Percentiles rank a stretch among this genome's conserved stretches.
Conservation (phyloP, 164 flowering plant genomes). For the Liriodendron chinense region DNA sequence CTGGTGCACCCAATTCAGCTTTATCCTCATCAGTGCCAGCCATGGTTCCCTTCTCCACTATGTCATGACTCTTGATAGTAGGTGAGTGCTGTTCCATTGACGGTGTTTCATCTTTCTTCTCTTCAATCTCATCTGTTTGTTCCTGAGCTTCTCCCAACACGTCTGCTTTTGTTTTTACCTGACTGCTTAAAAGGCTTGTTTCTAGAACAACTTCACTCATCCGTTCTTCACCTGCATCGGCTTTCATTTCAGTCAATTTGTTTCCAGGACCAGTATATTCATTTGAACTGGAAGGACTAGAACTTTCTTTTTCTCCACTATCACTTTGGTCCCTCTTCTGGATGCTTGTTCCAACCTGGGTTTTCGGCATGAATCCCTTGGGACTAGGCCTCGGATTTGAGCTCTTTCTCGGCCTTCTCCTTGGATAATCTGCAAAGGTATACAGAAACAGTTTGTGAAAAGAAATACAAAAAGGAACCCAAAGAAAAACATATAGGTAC, state of each 20-base stretch:
- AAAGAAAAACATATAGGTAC: neutral
- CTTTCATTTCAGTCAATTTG: constrained; percentile 24
- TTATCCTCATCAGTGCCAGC: neutral
- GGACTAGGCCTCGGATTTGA: constrained; percentile 45
- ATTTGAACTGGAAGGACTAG: constrained; percentile 21
- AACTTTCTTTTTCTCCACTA: constrained; percentile 34
- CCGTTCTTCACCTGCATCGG: constrained; percentile 24
- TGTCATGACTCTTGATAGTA: constrained; percentile 11
- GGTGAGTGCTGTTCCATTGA: constrained; percentile 6
- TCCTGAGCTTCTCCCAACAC: constrained; percentile 15
- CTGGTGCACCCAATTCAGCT: constrained; percentile 11
- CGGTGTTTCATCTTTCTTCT: constrained; percentile 12
- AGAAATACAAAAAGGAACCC: neutral
- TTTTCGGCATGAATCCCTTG: constrained; percentile 56
- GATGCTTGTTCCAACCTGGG: constrained; percentile 39
- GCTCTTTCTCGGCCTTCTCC: constrained; percentile 54
- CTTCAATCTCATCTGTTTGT: constrained; percentile 20
- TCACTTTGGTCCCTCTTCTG: constrained; percentile 49
- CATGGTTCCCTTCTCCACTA: constrained; percentile 27
- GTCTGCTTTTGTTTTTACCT: neutral
- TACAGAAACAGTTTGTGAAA: neutral
- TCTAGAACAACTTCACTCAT: constrained; percentile 15
- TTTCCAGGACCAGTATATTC: constrained; percentile 24
- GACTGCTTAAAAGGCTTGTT: neutral
- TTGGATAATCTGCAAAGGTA: constrained; percentile 56